Percentiles rank a stretch among this genome's conserved stretches.
Conservation (phyloP, 2,329 filamentous ascomycete genomes). For the Colletotrichum cordylinicola region DNA sequence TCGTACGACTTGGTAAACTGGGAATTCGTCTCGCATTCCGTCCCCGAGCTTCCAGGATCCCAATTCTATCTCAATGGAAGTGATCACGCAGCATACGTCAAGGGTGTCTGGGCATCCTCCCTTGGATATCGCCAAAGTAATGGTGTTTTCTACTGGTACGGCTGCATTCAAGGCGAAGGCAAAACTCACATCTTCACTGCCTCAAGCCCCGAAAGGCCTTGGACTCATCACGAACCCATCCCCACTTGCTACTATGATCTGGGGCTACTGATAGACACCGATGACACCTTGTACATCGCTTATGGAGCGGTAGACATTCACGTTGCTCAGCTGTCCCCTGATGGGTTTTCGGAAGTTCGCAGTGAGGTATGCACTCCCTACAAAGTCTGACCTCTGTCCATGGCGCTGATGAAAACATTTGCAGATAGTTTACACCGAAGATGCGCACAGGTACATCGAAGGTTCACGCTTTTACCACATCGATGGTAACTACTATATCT, state of each 20-base stretch:
- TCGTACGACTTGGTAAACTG: conserved; percentile 58
- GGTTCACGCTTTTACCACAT: conserved; percentile 61
- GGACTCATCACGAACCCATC: not conserved
- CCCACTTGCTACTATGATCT: conserved; percentile 50
- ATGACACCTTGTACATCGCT: conserved; percentile 53
- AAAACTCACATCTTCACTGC: conserved; percentile 21
- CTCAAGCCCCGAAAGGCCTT: conserved; percentile 24
- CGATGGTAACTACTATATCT: conserved; percentile 60
- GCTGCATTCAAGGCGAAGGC: conserved; percentile 3
- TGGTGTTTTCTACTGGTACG: conserved; percentile 16
- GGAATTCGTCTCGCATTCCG: conserved; percentile 44
- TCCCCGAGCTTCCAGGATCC: conserved; percentile 41
- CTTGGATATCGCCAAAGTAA: conserved; percentile 43
- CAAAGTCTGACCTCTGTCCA: no score
- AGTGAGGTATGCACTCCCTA: conserved; percentile 28
- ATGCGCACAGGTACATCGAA: conserved; percentile 40
- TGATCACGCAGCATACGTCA: conserved; percentile 48
- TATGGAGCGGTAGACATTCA: conserved; percentile 46
- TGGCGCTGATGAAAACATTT: not conserved
- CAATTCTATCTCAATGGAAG: conserved; percentile 48
- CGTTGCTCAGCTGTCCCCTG: conserved; percentile 47
- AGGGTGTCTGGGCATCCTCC: conserved; percentile 61
- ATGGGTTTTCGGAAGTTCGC: conserved; percentile 47
- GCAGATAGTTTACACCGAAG: not conserved
- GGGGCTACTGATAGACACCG: conserved; percentile 50